Base-by-base conservation (phyloP, 192 early-diverging fungal species). In the Coemansia sp. region DNA sequence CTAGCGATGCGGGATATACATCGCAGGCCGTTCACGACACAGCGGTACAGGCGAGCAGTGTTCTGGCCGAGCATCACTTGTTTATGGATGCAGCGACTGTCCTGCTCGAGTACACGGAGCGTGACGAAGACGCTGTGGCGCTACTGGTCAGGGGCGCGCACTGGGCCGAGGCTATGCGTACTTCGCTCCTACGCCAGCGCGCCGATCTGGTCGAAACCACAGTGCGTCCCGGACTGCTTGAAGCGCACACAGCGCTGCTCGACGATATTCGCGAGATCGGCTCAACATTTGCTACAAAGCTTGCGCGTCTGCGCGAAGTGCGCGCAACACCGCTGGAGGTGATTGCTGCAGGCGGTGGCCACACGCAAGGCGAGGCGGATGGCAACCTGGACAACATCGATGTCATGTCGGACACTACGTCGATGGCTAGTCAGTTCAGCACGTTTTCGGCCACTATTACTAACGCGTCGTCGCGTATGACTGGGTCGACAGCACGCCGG, bases 381-480 rank as follows among this genome's bases (percentile, higher is more conserved):
- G 29, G 17, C 1, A 4, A 3, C 1, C 32, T 92, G n/a, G 91
- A 95, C 55, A 88, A 93, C 67, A 83, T 96, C 11, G 96, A 98
- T 67, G 87, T 95, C 81, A 88, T 95, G 82, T 95, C 95, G 0
- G 96, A 98, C 67, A 95, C 96, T 6, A 90, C 91, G 4, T 94
- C 93, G 5, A 93, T 96, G 92, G 88, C 87, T 19, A 95, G 91
- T 62, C 85, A 87, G 46, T 89, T 91, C 60, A 95, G 90, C 42
- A 85, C 88, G 10, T 89, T 89, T 56, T 92, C 92, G 7, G 80
- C 66, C 7, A 84, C 87, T 8, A 82, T 84, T 33, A 83, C 86
- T 18, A 78, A 86, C 21, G 68, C 85, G 1, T 85, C 84, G 5
- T 84, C 84, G n/a, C 78, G 83, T 17, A 86, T 89, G 71, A 88